Conservation (phyloP, 2,329 filamentous ascomycete genomes). For the Ceratocystis colombiana region DNA sequence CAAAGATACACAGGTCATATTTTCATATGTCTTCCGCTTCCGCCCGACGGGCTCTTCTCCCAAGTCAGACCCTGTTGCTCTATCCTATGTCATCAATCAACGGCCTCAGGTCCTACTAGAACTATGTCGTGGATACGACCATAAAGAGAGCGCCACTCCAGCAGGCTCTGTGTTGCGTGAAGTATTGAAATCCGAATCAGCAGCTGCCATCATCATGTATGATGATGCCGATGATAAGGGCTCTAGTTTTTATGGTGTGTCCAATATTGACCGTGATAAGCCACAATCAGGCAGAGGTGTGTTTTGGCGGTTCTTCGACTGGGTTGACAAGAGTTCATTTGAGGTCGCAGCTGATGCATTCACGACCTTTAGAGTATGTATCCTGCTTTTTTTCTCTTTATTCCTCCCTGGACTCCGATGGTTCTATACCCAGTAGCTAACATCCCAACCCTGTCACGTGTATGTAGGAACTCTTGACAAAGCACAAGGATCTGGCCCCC, state of each 20-base stretch:
- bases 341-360: slow-evolving; percentile 97
- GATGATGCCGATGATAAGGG: slow-evolving; percentile 67
- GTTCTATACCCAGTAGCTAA: not conserved
- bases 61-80: slow-evolving; percentile 66
- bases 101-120: slow-evolving; percentile 80
- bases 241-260: slow-evolving; percentile 64
- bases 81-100: slow-evolving; percentile 80
- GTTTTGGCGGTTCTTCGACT: slow-evolving; percentile 95
- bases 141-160: slow-evolving; percentile 82
- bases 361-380: slow-evolving; percentile 78
- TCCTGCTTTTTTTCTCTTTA: not conserved
- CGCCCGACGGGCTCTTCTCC: slow-evolving; percentile 58
- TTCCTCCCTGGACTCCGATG: not conserved
- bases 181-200: slow-evolving; percentile 78
- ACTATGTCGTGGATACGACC: slow-evolving; percentile 78
- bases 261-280: slow-evolving; percentile 63
- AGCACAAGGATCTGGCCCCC: slow-evolving; percentile 83
- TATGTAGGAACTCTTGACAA: slow-evolving; percentile 80
- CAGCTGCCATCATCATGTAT: slow-evolving; percentile 83
- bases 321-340: slow-evolving; percentile 94
- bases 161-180: slow-evolving; percentile 85
- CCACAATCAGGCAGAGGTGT: slow-evolving; percentile 71
- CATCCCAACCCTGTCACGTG: slow-evolving; percentile 8
- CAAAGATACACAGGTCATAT: slow-evolving; percentile 91
- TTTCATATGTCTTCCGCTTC: slow-evolving; percentile 90